Conservation (phyloP, 495 filamentous ascomycete genomes). For the Hypoxylon trugodes region DNA sequence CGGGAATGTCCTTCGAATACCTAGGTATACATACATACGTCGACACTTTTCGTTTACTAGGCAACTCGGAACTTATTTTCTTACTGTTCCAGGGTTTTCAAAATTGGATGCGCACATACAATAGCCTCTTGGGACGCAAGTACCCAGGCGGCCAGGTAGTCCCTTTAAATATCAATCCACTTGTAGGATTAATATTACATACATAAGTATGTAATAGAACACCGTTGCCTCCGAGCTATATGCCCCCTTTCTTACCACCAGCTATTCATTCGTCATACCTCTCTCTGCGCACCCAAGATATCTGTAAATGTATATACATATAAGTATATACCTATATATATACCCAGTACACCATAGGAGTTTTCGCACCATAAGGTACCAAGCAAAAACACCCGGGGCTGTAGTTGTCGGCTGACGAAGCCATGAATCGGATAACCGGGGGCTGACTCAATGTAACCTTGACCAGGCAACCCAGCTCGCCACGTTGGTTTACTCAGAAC, state of each 20-base stretch:
- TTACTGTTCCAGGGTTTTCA: slow-evolving; percentile 3
- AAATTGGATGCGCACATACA: slow-evolving; percentile 13
- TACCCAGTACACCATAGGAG: slow-evolving; percentile 7
- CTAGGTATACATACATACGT: background rate
- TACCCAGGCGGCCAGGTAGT: too few relatives aligned
- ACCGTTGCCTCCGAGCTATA: slow-evolving; percentile 23
- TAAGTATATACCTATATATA: slow-evolving; percentile 2
- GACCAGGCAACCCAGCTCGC: slow-evolving; percentile 34
- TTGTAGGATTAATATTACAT: too few relatives aligned
- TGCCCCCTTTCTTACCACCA: slow-evolving; percentile 2
- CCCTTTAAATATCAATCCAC: too few relatives aligned
- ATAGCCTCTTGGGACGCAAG: too few relatives aligned
- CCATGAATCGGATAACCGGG: slow-evolving; percentile 40
- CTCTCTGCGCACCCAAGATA: too few relatives aligned
- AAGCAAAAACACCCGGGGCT: slow-evolving; percentile 23
- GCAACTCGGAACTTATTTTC: background rate
- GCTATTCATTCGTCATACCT: slow-evolving; percentile 12
- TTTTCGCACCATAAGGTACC: background rate
- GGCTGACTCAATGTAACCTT: slow-evolving; percentile 41
- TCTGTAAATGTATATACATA: too few relatives aligned
- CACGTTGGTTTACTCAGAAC: slow-evolving; percentile 34
- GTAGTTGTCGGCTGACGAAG: slow-evolving; percentile 34
- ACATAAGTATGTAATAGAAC: slow-evolving; percentile 1
- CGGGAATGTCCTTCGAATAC: slow-evolving; percentile 1
- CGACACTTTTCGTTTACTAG: background rate